phyloP scores from a whole-genome alignment of 148 eudicot genomes.

The Arctostaphylos glauca region DNA sequence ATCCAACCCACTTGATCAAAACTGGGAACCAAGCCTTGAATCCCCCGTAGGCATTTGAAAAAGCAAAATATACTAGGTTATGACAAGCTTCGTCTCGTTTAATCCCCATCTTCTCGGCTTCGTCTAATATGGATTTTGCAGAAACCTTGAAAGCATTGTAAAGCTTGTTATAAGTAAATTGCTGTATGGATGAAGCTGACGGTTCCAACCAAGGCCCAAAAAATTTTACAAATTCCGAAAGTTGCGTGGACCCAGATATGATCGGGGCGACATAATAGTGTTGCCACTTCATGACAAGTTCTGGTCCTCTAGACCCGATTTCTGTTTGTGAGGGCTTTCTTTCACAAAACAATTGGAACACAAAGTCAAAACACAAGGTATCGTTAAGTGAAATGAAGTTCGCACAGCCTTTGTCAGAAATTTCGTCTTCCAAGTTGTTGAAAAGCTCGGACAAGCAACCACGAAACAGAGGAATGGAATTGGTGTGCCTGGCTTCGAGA shows the following conservation, averaged over 20 bases:
- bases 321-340: neutral
- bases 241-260: too few relatives aligned
- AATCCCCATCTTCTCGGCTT: neutral
- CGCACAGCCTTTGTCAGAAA: neutral
- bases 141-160: neutral
- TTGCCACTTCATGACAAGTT: neutral
- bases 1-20: neutral
- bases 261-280: neutral
- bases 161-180: neutral
- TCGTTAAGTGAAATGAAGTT: neutral
- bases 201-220: too few relatives aligned
- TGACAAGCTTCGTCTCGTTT: slow-evolving; percentile 8
- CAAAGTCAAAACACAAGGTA: neutral
- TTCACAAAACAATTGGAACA: neutral
- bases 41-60: neutral
- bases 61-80: neutral
- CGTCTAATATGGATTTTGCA: neutral
- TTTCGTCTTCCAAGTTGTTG: neutral
- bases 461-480: neutral
- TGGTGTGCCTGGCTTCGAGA: neutral
- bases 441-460: neutral
- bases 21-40: neutral
- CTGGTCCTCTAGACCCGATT: neutral
- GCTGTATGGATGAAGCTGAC: neutral
- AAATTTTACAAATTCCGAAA: too few relatives aligned